A percentile compares a stretch with the other conserved stretches of the same genome.
Conservation (phyloP, 2,329 filamentous ascomycete species). For the Exophiala dermatitidis region DNA sequence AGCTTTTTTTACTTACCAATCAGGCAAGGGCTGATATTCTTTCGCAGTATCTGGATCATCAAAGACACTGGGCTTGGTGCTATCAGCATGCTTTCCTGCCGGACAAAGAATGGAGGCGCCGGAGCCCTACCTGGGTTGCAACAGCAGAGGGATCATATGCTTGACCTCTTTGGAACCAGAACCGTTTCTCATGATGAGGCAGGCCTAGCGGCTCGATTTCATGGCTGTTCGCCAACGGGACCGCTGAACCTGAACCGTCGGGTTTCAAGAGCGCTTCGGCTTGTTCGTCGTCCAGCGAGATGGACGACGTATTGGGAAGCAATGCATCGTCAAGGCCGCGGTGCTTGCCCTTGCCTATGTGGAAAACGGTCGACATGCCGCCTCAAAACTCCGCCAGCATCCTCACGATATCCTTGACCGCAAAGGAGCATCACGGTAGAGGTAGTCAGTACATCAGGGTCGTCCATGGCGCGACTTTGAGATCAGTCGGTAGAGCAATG, state of each 20-base stretch:
- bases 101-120: not conserved
- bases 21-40: not conserved
- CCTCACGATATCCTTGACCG: too few species aligned
- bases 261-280: constrained; percentile 4
- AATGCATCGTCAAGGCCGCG: not conserved
- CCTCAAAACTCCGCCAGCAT: too few species aligned
- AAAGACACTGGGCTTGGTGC: not conserved
- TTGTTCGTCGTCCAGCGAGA: constrained; percentile 8
- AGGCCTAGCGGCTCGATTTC: constrained; percentile 2
- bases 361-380: constrained; percentile 4
- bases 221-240: not conserved
- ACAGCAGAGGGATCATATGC: constrained; percentile 27
- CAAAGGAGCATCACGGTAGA: too few species aligned
- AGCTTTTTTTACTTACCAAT: not conserved
- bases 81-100: not conserved
- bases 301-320: not conserved
- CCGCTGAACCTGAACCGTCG: not conserved
- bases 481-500: too few species aligned
- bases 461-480: too few species aligned
- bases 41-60: not conserved
- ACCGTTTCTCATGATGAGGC: constrained; percentile 14
- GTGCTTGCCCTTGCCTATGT: not conserved
- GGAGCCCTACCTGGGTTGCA: constrained; percentile 27
- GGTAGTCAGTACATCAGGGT: too few species aligned
- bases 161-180: constrained; percentile 29